Percentiles rank a stretch among this genome's conserved stretches.
These are phyloP conservation scores for Firmiana major DNA, from an alignment of 345 rosid species.

Conservation along the genomic window DNA sequence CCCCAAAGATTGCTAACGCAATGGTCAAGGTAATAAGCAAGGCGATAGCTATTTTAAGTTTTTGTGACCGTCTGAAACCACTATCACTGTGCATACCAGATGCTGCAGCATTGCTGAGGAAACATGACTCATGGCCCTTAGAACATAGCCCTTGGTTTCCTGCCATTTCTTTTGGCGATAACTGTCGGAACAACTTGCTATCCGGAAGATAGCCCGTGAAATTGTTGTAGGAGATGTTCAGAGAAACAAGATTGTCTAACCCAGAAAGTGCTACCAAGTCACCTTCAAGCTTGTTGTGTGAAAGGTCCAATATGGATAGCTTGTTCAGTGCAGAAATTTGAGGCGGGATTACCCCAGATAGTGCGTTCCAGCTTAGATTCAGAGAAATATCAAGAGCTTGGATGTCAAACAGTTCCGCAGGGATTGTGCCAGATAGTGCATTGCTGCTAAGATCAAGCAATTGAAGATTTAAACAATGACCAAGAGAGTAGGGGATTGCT, in stretches of 20 bases:
- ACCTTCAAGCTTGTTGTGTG: constrained; percentile 63
- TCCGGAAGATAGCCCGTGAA: constrained; percentile 77
- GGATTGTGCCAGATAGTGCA: constrained; percentile 48
- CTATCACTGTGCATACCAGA: constrained; percentile 15
- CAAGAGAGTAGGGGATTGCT: constrained; percentile 51
- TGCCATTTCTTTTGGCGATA: constrained; percentile 44
- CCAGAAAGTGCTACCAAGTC: constrained; percentile 45
- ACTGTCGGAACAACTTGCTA: constrained; percentile 59
- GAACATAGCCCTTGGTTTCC: constrained; percentile 60
- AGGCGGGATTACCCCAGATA: constrained; percentile 50
- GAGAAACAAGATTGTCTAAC: constrained; percentile 63
- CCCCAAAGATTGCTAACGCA: constrained; percentile 49
- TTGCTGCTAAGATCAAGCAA: constrained; percentile 75
- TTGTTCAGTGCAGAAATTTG: constrained; percentile 51
- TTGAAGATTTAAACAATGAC: constrained; percentile 56
- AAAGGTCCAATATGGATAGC: constrained; percentile 59
- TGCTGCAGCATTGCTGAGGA: constrained; percentile 33
- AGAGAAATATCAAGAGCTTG: constrained; percentile 63
- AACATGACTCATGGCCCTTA: constrained; percentile 54
- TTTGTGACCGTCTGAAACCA: constrained; percentile 33
- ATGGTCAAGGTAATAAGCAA: constrained; percentile 43
- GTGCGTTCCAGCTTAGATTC: constrained; percentile 69
- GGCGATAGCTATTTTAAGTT: constrained; percentile 50
- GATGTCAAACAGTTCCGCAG: constrained; percentile 51
- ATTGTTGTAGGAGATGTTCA: constrained; percentile 76